Evolutionary conservation across 345 rosid genomes (phyloP).

Genomic region (Camelina neglecta): DNA sequence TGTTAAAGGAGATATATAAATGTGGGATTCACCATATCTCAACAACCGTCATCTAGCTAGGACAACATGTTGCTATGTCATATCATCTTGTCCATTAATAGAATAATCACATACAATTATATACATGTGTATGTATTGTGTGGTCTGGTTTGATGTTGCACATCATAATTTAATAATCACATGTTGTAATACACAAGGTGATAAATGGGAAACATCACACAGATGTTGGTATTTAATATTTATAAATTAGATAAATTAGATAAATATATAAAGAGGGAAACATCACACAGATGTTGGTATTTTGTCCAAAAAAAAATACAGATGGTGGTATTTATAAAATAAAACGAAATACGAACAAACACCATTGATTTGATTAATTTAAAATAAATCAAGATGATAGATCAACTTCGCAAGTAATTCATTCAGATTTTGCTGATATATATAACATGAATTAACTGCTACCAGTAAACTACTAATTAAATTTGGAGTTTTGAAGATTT

Average conservation of each 20-base stretch:
- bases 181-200: not conserved
- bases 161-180: conserved; percentile 6
- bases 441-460: not conserved
- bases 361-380: not conserved
- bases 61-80: conserved; percentile 37
- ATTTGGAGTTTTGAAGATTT: not conserved
- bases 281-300: not conserved
- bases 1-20: conserved; percentile 17
- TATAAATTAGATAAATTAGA: no score
- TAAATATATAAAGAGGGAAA: not conserved
- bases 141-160: conserved; percentile 1
- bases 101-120: conserved; percentile 17
- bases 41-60: conserved; percentile 35
- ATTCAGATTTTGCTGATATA: not conserved
- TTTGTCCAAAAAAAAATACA: no score
- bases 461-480: not conserved
- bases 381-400: not conserved
- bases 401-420: not conserved
- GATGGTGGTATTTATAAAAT: not conserved
- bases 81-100: conserved; percentile 33
- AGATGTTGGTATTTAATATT: no score
- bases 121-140: conserved; percentile 1
- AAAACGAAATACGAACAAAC: not conserved
- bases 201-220: no score
- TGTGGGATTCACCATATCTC: conserved; percentile 42